Evolutionary conservation across 1,284 basidiomycete species (phyloP).

Genomic region (Ceratobasidium sp.): DNA sequence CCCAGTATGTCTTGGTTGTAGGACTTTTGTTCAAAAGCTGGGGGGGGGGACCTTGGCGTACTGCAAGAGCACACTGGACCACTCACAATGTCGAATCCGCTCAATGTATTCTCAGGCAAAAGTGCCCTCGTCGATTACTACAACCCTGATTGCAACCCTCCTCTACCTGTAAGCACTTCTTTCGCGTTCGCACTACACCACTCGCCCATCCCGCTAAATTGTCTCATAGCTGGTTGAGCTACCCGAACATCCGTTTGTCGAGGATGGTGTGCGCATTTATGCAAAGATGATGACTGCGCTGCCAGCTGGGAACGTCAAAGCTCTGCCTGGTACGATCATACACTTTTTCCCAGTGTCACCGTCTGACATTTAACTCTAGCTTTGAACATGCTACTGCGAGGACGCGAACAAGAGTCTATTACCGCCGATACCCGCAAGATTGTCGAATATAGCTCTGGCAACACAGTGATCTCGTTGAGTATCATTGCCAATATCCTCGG

Average conservation of each 20-base stretch:
- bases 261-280: constrained; percentile 27
- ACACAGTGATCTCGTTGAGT: constrained; percentile 36
- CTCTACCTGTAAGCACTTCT: constrained; percentile 20
- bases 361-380: neutral
- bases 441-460: constrained; percentile 36
- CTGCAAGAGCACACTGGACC: no score
- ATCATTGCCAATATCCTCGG: constrained; percentile 36
- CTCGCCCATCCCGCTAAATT: neutral
- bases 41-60: neutral
- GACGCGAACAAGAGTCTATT: neutral
- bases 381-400: constrained; percentile 37
- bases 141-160: constrained; percentile 34
- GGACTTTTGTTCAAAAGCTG: constrained; percentile 1
- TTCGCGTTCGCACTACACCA: no score
- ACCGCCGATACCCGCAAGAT: constrained; percentile 19
- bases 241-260: constrained; percentile 22
- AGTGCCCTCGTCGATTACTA: constrained; percentile 39
- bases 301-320: constrained; percentile 38
- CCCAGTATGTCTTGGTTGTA: neutral
- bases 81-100: neutral
- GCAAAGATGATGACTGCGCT: constrained; percentile 35
- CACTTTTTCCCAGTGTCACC: neutral
- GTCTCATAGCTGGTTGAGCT: constrained; percentile 31
- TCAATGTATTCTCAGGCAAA: constrained; percentile 40
- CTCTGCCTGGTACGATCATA: constrained; percentile 9